phyloP scores from a whole-genome alignment of 257 asterid genomes.

The Solanum megistacrolobum region DNA sequence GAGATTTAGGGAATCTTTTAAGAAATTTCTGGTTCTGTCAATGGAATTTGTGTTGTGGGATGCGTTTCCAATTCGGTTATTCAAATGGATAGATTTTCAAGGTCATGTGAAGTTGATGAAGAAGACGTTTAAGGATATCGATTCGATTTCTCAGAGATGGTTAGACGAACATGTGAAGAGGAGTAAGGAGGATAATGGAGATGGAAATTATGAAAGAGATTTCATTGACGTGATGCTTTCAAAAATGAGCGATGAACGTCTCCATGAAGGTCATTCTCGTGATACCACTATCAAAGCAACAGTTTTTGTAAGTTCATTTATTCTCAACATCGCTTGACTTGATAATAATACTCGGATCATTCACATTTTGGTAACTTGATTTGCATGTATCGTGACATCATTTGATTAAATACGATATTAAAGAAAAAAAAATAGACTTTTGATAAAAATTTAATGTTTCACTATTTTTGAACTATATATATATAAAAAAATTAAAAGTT shows the following conservation, averaged over 20 bases:
- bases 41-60: background rate
- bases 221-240: slow-evolving; percentile 13
- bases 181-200: background rate
- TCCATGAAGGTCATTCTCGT: background rate
- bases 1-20: background rate
- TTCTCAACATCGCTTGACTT: background rate
- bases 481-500: too few relatives aligned
- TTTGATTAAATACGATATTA: too few relatives aligned
- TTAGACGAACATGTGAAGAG: slow-evolving; percentile 2
- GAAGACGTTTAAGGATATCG: background rate
- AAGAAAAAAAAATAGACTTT: too few relatives aligned
- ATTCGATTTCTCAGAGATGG: slow-evolving; percentile 9
- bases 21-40: slow-evolving; percentile 1
- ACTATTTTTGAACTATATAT: too few relatives aligned
- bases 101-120: background rate
- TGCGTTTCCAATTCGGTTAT: slow-evolving; percentile 1
- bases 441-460: background rate
- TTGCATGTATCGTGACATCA: too few relatives aligned
- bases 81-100: slow-evolving; percentile 11
- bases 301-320: background rate
- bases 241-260: background rate
- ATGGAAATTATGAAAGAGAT: background rate
- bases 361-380: background rate
- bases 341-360: background rate
- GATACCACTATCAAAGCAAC: background rate